Evolutionary conservation across 2,329 filamentous ascomycete species (phyloP).

Genomic region (Byssoonygena ceratinophila): DNA sequence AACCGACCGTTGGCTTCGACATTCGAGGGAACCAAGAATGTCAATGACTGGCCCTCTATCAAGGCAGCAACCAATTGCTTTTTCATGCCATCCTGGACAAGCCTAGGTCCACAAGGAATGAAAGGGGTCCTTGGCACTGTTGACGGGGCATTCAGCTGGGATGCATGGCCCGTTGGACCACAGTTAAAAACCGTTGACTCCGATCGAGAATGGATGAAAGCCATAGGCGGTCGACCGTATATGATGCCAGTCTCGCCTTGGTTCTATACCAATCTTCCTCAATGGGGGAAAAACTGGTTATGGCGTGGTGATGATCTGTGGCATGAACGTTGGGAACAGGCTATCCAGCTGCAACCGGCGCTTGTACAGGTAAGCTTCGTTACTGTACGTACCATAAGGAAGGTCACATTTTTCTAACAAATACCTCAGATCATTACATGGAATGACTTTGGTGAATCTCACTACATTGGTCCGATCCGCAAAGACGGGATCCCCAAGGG

Average conservation of each 20-base stretch:
- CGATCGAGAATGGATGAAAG: constrained; percentile 34
- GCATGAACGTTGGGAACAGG: constrained; percentile 49
- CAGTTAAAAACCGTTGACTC: constrained; percentile 29
- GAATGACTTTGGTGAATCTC: constrained; percentile 53
- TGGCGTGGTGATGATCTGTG: constrained; percentile 53
- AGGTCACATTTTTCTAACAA: neutral
- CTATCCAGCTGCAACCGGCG: constrained; percentile 41
- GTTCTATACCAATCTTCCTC: constrained; percentile 48
- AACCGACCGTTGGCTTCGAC: constrained; percentile 33
- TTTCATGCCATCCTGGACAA: constrained; percentile 41
- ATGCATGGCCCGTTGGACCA: constrained; percentile 35
- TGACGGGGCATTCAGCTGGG: constrained; percentile 36
- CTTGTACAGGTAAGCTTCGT: constrained; percentile 36
- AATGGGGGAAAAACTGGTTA: constrained; percentile 52
- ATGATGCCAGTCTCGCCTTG: constrained; percentile 51
- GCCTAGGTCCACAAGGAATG: constrained; percentile 24
- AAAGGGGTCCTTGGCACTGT: constrained; percentile 23
- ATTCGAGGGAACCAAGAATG: constrained; percentile 37
- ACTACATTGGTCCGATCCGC: constrained; percentile 45
- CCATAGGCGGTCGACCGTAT: constrained; percentile 32
- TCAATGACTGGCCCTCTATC: constrained; percentile 38
- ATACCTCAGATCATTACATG: constrained; percentile 43
- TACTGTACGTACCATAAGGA: neutral
- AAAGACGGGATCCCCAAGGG: constrained; percentile 39
- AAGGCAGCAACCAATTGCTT: constrained; percentile 33